Base-by-base conservation (phyloP, 768 basidiomycete species). In the Chalciporus chontae region DNA sequence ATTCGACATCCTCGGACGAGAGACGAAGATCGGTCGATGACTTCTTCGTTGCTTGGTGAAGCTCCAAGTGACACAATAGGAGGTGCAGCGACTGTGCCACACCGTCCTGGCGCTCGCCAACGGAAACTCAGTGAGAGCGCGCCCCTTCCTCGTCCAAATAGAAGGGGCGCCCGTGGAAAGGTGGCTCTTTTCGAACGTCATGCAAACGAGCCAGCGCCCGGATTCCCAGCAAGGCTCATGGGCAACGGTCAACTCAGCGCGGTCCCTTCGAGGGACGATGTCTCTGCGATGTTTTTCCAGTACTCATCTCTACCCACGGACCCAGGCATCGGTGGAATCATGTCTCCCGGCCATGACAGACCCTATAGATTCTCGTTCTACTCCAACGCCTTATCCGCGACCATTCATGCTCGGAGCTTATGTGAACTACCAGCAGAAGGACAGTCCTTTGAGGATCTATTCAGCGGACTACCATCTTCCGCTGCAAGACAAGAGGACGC, bases 301-400 rank as follows among this genome's bases (percentile, higher is more conserved):
- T 57, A 55, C 17, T 9, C 17, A 2, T 19, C 58, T 8, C 53
- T 53, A 5, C 55, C 54, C 19, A 32, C 54, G 1, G 26, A 19
- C 4, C 14, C 51, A 2, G 51, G 45, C 10, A 31, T 62, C 21
- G 52, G 53, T 10, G 72, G 72, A 7, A 72, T 77, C 43, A 67
- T 76, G 19, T 70, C 75, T 44, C 73, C 76, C 4, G 82, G 78
- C 0, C 86, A 93, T 55, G 92, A 94, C 61, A 77, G 93, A 60
- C 95, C 94, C 8, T 98, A 97, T 64, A 81, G 96, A 40, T 99
- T 98, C 72, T 97, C 96, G 0, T 99, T 98, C 72, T 99, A 98
- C 71, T 97, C 92, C 15, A 98, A 96, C 61, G 79, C 87, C 4
- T 73, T 96, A 43, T 83, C 86, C 3, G 87, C 93, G 0, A 97